Conservation (phyloP, 345 rosid species). For the Dipteronia sinensis region DNA sequence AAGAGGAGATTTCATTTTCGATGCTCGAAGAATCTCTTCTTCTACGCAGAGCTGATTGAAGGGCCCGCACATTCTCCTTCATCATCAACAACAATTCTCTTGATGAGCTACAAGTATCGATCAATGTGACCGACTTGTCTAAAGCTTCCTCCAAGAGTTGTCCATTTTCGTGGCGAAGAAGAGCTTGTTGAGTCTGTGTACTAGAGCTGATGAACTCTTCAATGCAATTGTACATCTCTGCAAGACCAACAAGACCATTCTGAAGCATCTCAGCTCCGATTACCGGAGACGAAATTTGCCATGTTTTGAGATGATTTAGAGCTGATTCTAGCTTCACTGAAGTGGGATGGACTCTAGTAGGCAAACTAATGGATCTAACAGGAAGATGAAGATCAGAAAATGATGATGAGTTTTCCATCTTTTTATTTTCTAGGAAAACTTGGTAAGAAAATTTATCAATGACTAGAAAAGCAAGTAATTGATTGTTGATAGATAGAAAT, state of each 20-base stretch:
- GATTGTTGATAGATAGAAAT: neutral
- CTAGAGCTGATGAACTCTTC: slow-evolving; percentile 36
- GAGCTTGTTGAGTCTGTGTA: slow-evolving; percentile 30
- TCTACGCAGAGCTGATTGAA: slow-evolving; percentile 57
- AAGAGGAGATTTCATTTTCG: slow-evolving; percentile 26
- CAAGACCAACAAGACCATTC: slow-evolving; percentile 37
- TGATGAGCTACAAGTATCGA: slow-evolving; percentile 44
- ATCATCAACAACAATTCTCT: slow-evolving; percentile 39
- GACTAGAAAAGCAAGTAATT: neutral
- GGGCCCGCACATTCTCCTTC: slow-evolving; percentile 40
- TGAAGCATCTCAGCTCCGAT: slow-evolving; percentile 33
- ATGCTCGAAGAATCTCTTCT: slow-evolving; percentile 30
- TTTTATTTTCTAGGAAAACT: neutral
- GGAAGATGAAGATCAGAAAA: slow-evolving; percentile 29
- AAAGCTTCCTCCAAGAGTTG: slow-evolving; percentile 42
- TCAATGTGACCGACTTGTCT: slow-evolving; percentile 43
- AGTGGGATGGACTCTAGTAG: slow-evolving; percentile 54
- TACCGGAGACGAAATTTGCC: slow-evolving; percentile 25
- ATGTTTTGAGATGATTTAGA: slow-evolving; percentile 42
- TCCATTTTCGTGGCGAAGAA: slow-evolving; percentile 15
- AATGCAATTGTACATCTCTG: slow-evolving; percentile 45
- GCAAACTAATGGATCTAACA: slow-evolving; percentile 54
- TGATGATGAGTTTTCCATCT: slow-evolving; percentile 23
- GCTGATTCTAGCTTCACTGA: slow-evolving; percentile 47
- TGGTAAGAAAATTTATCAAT: neutral